phyloP scores from a whole-genome alignment of 2,329 filamentous ascomycete species.

The Monosporascus sp. region DNA sequence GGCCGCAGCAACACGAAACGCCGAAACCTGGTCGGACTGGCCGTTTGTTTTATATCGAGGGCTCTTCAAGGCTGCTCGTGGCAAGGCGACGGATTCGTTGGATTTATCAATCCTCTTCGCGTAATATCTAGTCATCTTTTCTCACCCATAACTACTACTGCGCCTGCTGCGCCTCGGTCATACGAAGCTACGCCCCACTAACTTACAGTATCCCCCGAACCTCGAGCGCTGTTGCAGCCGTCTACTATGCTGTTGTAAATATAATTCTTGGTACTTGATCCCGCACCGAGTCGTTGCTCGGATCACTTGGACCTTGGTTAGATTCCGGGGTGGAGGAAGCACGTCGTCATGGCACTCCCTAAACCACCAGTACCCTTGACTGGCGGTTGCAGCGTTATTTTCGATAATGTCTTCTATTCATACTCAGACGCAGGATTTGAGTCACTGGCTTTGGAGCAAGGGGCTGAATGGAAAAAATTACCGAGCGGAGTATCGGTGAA shows the following conservation, averaged over 20 bases:
- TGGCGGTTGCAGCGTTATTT: constrained; percentile 75
- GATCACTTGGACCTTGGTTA: not conserved
- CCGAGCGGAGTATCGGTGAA: constrained; percentile 63
- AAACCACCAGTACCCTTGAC: constrained; percentile 64
- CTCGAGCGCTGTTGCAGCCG: not conserved
- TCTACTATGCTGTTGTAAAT: not conserved
- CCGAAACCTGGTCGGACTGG: too few species aligned
- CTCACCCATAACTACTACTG: not conserved
- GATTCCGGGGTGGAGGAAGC: constrained; percentile 4
- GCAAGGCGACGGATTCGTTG: not conserved
- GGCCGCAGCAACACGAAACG: too few species aligned
- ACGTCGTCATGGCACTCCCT: constrained; percentile 61
- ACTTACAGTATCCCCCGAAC: not conserved
- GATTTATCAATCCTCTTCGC: not conserved
- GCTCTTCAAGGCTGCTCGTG: not conserved
- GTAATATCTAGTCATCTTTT: not conserved
- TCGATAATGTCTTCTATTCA: constrained; percentile 78
- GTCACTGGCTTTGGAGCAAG: constrained; percentile 62
- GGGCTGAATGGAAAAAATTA: constrained; percentile 66
- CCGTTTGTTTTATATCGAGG: too few species aligned
- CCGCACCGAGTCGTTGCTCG: not conserved
- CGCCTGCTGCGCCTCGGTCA: not conserved
- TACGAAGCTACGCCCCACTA: not conserved
- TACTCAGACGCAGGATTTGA: constrained; percentile 73
- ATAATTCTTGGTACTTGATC: not conserved